A percentile compares a stretch with the other conserved stretches of the same genome.
Evolutionary conservation across 805 yeast species (phyloP).

Genomic region (Sugiyamaella chiloensis): DNA sequence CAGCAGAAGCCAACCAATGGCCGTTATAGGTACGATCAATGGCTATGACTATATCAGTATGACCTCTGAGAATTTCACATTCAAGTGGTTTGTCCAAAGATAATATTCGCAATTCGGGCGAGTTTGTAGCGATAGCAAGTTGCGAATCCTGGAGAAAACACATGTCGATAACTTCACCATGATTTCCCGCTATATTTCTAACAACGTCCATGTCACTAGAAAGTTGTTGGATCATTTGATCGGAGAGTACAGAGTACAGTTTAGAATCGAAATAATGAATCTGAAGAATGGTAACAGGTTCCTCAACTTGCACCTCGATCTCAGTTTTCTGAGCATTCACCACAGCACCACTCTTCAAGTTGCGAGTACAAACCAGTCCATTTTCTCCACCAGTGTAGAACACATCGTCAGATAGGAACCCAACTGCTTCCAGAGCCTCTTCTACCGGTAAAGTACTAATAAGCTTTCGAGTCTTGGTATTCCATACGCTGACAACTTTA

Average conservation of each 20-base stretch:
- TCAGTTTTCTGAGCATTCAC: slow-evolving; percentile 25
- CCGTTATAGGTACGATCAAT: slow-evolving; percentile 80
- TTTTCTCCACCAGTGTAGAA: slow-evolving; percentile 78
- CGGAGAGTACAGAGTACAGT: slow-evolving; percentile 63
- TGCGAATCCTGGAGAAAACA: slow-evolving; percentile 57
- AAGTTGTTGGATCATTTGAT: slow-evolving; percentile 70
- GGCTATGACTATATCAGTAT: slow-evolving; percentile 77
- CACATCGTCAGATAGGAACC: slow-evolving; percentile 32
- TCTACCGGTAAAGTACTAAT: slow-evolving; percentile 66
- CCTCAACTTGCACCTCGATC: slow-evolving; percentile 49
- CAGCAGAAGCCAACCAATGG: slow-evolving; percentile 84
- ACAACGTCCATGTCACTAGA: slow-evolving; percentile 41
- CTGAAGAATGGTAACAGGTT: slow-evolving; percentile 54
- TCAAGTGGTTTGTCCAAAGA: slow-evolving; percentile 53
- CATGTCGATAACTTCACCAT: slow-evolving; percentile 92
- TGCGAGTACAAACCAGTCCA: slow-evolving; percentile 38
- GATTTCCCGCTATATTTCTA: slow-evolving; percentile 80
- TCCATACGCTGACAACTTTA: slow-evolving; percentile 62
- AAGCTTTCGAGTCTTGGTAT: slow-evolving; percentile 46
- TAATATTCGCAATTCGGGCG: slow-evolving; percentile 79
- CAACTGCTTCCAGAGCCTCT: slow-evolving; percentile 45
- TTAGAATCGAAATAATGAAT: slow-evolving; percentile 37
- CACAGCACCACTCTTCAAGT: slow-evolving; percentile 26
- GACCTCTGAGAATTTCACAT: slow-evolving; percentile 70
- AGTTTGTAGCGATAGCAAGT: slow-evolving; percentile 88